phyloP scores from a whole-genome alignment of 176 grass and related monocot genomes.

The Oryza glaberrima region DNA sequence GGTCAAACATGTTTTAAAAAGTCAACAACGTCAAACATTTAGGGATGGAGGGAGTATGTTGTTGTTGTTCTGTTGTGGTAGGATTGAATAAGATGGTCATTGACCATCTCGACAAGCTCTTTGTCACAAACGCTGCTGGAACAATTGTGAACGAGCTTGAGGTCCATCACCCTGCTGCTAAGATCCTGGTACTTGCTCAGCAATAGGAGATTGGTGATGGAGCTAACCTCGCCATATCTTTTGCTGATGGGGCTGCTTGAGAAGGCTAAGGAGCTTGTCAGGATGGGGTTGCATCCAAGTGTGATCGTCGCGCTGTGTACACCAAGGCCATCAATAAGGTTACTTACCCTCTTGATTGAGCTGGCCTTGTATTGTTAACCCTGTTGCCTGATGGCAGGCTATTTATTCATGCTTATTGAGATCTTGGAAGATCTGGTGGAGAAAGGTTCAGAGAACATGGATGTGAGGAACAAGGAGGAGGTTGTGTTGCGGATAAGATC shows the following conservation, averaged over 20 bases:
- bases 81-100: slow-evolving; percentile 98
- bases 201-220: slow-evolving; percentile 90
- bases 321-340: slow-evolving; percentile 88
- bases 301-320: slow-evolving; percentile 68
- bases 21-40: too few species aligned
- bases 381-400: neutral
- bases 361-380: neutral
- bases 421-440: slow-evolving; percentile 84
- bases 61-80: neutral
- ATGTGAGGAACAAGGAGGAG: slow-evolving; percentile 87
- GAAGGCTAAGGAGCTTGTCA: slow-evolving; percentile 88
- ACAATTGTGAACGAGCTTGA: slow-evolving; percentile 89
- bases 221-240: slow-evolving; percentile 91
- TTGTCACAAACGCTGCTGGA: slow-evolving; percentile 75
- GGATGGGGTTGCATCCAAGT: slow-evolving; percentile 94
- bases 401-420: slow-evolving; percentile 36
- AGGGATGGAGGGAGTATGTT: neutral
- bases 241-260: slow-evolving; percentile 88
- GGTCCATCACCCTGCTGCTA: slow-evolving; percentile 89
- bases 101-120: slow-evolving; percentile 87
- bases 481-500: slow-evolving; percentile 81
- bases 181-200: slow-evolving; percentile 85
- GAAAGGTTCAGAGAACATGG: slow-evolving; percentile 90
- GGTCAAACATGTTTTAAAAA: too few species aligned
- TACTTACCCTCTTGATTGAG: neutral